Conservation (phyloP, 2,329 filamentous ascomycete genomes). For the Sclerotinia spermophila region DNA sequence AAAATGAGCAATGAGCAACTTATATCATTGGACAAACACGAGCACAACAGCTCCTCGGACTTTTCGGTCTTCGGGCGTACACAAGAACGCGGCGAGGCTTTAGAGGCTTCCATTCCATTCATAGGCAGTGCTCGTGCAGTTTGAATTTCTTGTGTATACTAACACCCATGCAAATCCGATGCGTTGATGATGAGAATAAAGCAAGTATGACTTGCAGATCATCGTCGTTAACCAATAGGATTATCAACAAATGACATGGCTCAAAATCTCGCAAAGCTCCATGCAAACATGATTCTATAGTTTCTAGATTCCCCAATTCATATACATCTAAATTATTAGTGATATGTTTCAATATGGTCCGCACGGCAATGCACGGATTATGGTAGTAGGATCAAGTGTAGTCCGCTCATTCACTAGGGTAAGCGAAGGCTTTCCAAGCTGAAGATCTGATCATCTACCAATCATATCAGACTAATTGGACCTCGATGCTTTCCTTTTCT, state of each 20-base stretch:
- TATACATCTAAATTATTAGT: neutral
- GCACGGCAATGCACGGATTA: slow-evolving; percentile 10
- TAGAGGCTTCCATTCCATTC: slow-evolving; percentile 9
- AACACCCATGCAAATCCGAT: neutral
- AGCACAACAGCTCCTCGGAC: slow-evolving; percentile 10
- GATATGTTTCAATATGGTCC: slow-evolving; percentile 2
- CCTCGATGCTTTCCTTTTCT: neutral
- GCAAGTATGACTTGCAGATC: neutral
- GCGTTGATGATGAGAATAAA: neutral
- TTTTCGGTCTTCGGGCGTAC: slow-evolving; percentile 17
- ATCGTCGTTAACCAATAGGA: neutral
- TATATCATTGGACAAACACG: slow-evolving; percentile 15
- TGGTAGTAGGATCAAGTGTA: neutral
- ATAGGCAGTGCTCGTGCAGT: neutral
- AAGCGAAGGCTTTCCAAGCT: neutral
- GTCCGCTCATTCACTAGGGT: slow-evolving; percentile 7
- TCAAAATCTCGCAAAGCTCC: neutral
- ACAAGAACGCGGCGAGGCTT: slow-evolving; percentile 13
- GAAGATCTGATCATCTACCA: slow-evolving; percentile 11
- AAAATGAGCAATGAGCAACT: neutral
- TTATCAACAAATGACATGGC: neutral
- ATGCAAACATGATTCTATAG: neutral
- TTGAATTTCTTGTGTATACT: neutral
- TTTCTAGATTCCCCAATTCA: neutral
- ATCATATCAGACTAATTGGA: neutral